phyloP scores from a whole-genome alignment of 2,329 filamentous ascomycete genomes.

The Hyphodiscus sp. region DNA sequence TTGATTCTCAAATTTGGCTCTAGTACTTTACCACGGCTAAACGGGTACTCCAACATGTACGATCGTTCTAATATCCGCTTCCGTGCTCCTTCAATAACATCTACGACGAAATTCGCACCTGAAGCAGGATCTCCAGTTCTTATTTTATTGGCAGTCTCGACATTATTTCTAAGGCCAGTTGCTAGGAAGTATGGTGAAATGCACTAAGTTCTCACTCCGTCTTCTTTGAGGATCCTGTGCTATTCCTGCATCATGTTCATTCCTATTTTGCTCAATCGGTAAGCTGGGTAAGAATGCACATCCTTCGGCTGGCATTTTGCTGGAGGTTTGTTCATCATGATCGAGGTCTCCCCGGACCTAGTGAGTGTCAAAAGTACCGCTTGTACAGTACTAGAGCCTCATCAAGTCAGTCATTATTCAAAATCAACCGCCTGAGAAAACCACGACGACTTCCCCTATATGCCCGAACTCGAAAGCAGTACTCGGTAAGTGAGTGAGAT shows the following conservation, averaged over 20 bases:
- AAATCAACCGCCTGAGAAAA: too few relatives aligned
- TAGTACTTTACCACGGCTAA: too few relatives aligned
- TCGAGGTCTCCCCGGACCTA: slow-evolving; percentile 24
- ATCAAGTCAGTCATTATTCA: too few relatives aligned
- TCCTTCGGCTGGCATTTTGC: slow-evolving; percentile 35
- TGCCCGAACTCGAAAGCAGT: too few relatives aligned
- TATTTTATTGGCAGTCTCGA: slow-evolving; percentile 13
- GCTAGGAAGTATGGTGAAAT: slow-evolving; percentile 45
- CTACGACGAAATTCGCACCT: slow-evolving; percentile 34
- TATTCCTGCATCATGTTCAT: slow-evolving; percentile 46
- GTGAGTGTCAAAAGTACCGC: slow-evolving; percentile 34
- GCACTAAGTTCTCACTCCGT: slow-evolving; percentile 45
- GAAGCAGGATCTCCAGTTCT: slow-evolving; percentile 32
- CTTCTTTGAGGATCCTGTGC: slow-evolving; percentile 36
- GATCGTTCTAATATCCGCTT: slow-evolving; percentile 35
- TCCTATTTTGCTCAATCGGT: slow-evolving; percentile 38
- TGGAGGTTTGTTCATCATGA: slow-evolving; percentile 22
- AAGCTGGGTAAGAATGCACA: slow-evolving; percentile 25
- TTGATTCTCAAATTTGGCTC: too few relatives aligned
- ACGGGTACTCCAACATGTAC: too few relatives aligned
- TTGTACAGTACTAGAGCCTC: slow-evolving; percentile 29
- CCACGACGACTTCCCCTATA: too few relatives aligned
- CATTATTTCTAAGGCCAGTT: slow-evolving; percentile 33
- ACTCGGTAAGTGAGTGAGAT: too few relatives aligned
- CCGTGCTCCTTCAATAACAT: slow-evolving; percentile 35